Evolutionary conservation across 2,329 filamentous ascomycete genomes (phyloP), one percentile per base, ranked within the genome.

Genomic region (Pseudogymnoascus sp.): DNA sequence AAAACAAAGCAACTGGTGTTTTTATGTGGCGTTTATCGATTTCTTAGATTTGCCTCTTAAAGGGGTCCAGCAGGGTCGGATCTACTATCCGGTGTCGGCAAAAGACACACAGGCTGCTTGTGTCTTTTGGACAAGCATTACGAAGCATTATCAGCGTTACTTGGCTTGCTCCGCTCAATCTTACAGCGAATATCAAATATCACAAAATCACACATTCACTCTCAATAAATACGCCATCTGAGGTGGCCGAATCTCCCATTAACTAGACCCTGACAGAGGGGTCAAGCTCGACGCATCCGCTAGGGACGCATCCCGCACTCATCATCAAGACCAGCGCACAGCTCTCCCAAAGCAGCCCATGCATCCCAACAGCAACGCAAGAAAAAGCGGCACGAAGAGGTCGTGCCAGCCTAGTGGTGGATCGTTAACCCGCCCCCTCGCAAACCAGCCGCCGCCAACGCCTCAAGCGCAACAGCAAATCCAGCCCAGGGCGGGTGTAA

Each of bases 211-310:
- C 47, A 35, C 29, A 54, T 54, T 54, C 47, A 54, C 47, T 21
- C 47, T 54, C 47, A 54, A 54, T 35, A 54, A 54, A 33, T 54
- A 54, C 29, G 15, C 29, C 47, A 54, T 61, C 62, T 70, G 70
- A 72, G 71, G 71, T 71, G 71, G 71, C 70, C 71, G 65, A 72
- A 70, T 71, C 60, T 72, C 71, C 71, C 68, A 72, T 71, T 72
- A 68, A 66, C 50, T 60, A 64, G 47, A 54, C 67, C 70, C 64
- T 67, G 63, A 70, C 64, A 61, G 21, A 66, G 70, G 70, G 70
- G 69, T 68, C 58, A 66, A 66, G 64, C 66, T 64, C 65, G 65
- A 65, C 61, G 63, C 60, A 65, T 71, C 70, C 70, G 63, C 67
- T 67, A 67, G 68, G 69, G 67, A 66, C 50, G n/a, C 35, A 65